Conservation (phyloP, 257 asterid genomes). For the Salvia miltiorrhiza region DNA sequence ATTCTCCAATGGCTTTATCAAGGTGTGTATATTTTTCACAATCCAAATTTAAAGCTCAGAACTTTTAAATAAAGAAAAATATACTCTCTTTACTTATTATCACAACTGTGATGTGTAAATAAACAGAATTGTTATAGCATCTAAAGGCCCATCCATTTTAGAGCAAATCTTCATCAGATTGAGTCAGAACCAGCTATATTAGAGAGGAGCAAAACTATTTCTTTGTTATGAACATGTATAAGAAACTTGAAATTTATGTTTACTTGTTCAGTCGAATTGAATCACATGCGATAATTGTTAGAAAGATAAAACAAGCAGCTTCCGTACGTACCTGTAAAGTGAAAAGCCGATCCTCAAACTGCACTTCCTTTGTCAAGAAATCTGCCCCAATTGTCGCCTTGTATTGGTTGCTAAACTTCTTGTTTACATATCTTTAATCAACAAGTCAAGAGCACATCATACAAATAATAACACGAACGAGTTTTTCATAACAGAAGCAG, state of each 20-base stretch:
- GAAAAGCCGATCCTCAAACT: conserved; percentile 91
- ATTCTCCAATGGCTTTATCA: not conserved
- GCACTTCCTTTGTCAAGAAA: conserved; percentile 98
- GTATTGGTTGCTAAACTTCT: conserved; percentile 98
- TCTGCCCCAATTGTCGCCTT: conserved; percentile 99
- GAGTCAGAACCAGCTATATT: not conserved
- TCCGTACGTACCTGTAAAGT: conserved; percentile 73
- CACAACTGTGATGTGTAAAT: not conserved
- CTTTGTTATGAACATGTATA: not conserved
- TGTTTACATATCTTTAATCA: conserved; percentile 83
- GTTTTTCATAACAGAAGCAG: not conserved
- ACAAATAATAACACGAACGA: conserved; percentile 1
- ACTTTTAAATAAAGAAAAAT: not conserved
- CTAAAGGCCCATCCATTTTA: not conserved
- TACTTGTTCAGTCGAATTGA: not conserved
- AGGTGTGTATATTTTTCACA: not conserved
- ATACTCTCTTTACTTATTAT: not conserved
- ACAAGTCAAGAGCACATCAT: conserved; percentile 42
- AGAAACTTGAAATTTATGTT: not conserved
- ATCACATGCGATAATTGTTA: not conserved
- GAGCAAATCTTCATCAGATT: not conserved
- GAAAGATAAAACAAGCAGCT: not conserved
- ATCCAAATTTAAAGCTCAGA: not conserved
- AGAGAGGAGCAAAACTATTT: not conserved
- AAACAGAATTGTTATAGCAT: not conserved